A percentile compares a stretch with the other conserved stretches of the same genome.
Evolutionary conservation across 352 stramenopile species (phyloP).

Genomic region (Phytophthora citricola): DNA sequence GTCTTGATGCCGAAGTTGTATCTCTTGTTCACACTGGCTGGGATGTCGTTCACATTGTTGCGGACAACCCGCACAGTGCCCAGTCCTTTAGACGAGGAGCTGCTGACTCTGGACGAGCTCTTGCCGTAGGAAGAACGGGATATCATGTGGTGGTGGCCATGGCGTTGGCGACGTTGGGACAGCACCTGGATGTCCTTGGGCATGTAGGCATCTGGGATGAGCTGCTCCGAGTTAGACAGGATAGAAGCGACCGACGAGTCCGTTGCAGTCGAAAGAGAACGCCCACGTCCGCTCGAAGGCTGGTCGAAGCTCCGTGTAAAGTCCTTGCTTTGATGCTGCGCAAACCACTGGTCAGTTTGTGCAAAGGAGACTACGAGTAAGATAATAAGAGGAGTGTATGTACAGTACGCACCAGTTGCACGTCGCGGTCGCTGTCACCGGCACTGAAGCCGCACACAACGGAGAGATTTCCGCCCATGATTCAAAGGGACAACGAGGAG

Average conservation of each 20-base stretch:
- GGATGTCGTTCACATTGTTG: constrained; percentile 9
- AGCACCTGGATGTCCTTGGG: constrained; percentile 74
- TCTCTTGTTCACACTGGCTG: constrained; percentile 29
- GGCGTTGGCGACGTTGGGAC: constrained; percentile 53
- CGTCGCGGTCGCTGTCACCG: constrained; percentile 19
- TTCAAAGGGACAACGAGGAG: not conserved
- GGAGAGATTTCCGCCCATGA: constrained; percentile 33
- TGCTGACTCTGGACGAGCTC: constrained; percentile 35
- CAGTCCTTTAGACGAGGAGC: constrained; percentile 19
- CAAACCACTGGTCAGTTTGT: constrained; percentile 1
- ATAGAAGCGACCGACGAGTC: constrained; percentile 69
- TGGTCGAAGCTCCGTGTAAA: constrained; percentile 32
- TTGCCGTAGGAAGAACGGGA: constrained; percentile 28
- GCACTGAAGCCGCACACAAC: constrained; percentile 24
- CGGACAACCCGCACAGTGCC: constrained; percentile 26
- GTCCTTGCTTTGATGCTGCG: constrained; percentile 43
- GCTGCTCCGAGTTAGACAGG: constrained; percentile 60
- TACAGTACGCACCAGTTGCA: constrained; percentile 20
- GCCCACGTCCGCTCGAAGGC: constrained; percentile 30
- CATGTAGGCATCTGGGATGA: constrained; percentile 67
- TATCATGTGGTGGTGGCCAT: constrained; percentile 28
- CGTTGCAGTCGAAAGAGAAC: constrained; percentile 46
- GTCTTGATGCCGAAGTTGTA: constrained; percentile 38
- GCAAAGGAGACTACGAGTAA: too few species aligned
- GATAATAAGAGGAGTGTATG: not conserved